phyloP scores from a whole-genome alignment of 768 basidiomycete species.

The Naganishia onofrii region DNA sequence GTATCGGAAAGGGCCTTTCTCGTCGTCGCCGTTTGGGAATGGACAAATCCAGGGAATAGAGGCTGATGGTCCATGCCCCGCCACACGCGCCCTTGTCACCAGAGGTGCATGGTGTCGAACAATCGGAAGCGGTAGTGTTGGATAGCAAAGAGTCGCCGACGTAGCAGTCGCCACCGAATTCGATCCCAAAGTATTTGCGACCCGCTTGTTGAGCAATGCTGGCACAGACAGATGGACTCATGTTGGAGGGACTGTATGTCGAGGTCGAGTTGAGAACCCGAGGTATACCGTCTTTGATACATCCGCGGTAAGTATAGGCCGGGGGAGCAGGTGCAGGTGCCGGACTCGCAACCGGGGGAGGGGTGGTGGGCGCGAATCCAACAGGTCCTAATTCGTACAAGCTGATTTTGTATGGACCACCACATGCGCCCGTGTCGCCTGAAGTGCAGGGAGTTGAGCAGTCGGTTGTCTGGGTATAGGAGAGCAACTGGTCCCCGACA shows the following conservation, averaged over 20 bases:
- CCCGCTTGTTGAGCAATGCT: slow-evolving; percentile 7
- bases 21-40: slow-evolving; percentile 3
- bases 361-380: not conserved
- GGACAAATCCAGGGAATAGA: not conserved
- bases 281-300: not conserved
- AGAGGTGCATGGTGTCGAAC: not conserved
- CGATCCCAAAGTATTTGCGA: not conserved
- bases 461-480: not conserved
- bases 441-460: not conserved
- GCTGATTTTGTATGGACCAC: not conserved
- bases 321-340: too few relatives aligned
- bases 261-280: slow-evolving; percentile 7
- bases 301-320: not conserved
- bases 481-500: slow-evolving; percentile 3
- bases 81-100: slow-evolving; percentile 5
- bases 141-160: not conserved
- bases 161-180: not conserved
- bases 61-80: not conserved
- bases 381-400: not conserved
- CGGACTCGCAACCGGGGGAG: too few relatives aligned
- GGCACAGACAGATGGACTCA: slow-evolving; percentile 9
- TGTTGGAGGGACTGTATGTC: not conserved
- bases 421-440: not conserved
- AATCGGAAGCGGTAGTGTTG: not conserved
- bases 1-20: not conserved